Evolutionary conservation across 257 asterid genomes (phyloP).

Genomic region (Cruciata laevipes): DNA sequence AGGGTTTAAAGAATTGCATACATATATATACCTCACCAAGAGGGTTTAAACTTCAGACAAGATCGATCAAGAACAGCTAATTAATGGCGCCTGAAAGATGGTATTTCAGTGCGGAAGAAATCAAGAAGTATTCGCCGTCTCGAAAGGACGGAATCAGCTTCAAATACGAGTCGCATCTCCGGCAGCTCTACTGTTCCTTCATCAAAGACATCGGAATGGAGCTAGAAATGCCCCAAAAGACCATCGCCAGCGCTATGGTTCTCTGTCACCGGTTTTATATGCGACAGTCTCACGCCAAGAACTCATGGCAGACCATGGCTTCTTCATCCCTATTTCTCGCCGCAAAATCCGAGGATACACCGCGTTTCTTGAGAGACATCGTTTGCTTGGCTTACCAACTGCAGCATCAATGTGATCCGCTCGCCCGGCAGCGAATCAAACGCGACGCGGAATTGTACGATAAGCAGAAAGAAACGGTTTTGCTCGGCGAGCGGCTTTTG

Average conservation of each 20-base stretch:
- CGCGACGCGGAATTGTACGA: not conserved
- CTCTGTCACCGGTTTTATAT: not conserved
- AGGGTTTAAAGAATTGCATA: too few species aligned
- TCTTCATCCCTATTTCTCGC: not conserved
- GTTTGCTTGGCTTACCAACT: not conserved
- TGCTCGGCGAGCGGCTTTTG: not conserved
- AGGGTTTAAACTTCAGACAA: too few species aligned
- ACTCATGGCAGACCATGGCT: not conserved
- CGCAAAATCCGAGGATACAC: not conserved
- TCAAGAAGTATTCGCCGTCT: not conserved
- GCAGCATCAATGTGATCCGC: not conserved
- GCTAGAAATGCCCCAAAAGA: not conserved
- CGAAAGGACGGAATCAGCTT: not conserved
- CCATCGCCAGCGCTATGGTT: not conserved
- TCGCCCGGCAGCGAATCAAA: not conserved
- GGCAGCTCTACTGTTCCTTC: not conserved
- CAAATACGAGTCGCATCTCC: not conserved
- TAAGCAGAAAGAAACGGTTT: not conserved
- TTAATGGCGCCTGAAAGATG: not conserved
- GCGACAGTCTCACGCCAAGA: not conserved
- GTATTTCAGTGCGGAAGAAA: not conserved
- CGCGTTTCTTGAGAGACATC: not conserved
- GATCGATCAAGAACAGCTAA: too few species aligned
- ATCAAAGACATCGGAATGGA: not conserved
- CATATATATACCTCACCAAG: too few species aligned